Conservation (phyloP, 768 basidiomycete species). For the Podaxis sp. region DNA sequence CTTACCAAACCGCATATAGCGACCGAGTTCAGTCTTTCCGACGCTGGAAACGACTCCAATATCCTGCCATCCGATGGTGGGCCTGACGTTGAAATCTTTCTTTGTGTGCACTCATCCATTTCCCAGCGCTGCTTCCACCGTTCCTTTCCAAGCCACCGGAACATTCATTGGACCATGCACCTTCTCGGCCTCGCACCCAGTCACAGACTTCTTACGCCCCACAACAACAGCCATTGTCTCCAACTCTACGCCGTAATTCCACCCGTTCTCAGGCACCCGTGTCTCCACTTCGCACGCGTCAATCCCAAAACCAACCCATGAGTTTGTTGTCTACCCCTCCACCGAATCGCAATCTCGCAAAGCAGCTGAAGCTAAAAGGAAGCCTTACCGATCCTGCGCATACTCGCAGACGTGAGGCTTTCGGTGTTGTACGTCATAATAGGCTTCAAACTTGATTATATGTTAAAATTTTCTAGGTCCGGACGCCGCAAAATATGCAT, state of each 20-base stretch:
- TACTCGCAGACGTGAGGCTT: conserved; percentile 43
- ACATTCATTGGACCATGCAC: conserved; percentile 16
- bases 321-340: conserved; percentile 62
- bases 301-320: conserved; percentile 31
- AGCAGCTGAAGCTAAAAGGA: conserved; percentile 64
- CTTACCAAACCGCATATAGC: conserved; percentile 48
- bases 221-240: conserved; percentile 35
- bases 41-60: conserved; percentile 45
- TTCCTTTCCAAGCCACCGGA: conserved; percentile 41
- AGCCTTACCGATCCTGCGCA: conserved; percentile 72
- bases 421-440: conserved; percentile 35
- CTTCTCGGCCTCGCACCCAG: conserved; percentile 52
- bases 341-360: conserved; percentile 56
- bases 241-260: conserved; percentile 30
- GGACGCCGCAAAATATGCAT: conserved; percentile 30
- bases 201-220: conserved; percentile 45
- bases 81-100: conserved; percentile 12
- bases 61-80: conserved; percentile 50
- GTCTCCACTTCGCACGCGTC: conserved; percentile 36
- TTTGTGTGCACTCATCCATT: conserved; percentile 17
- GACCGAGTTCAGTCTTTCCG: conserved; percentile 49
- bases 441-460: conserved; percentile 21
- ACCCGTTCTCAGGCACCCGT: conserved; percentile 26
- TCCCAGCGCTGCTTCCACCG: conserved; percentile 54
- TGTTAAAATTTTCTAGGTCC: conserved; percentile 26